Evolutionary conservation across 192 early-diverging fungal species (phyloP).

Genomic region (Coemansia sp.): DNA sequence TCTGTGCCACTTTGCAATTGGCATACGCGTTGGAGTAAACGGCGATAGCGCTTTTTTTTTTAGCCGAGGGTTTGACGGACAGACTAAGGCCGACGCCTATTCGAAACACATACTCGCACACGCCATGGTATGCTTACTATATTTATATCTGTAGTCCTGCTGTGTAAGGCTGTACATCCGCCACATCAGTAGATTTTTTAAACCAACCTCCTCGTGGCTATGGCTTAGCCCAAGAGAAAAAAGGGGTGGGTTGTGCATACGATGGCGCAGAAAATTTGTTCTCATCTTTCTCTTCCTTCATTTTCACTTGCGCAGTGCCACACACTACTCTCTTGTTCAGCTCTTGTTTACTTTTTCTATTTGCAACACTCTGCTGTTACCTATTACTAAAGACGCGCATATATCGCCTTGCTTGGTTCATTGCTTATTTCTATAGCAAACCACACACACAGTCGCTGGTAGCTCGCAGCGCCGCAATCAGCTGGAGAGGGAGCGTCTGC

Average conservation of each 20-base stretch:
- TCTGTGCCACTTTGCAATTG: neutral
- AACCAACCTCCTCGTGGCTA: neutral
- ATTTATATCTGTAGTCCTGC: neutral
- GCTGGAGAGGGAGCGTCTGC: conserved; percentile 21
- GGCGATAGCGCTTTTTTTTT: neutral
- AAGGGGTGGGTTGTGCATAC: neutral
- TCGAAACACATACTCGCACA: neutral
- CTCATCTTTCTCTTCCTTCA: neutral
- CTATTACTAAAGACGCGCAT: neutral
- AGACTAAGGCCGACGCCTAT: neutral
- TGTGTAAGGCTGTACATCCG: neutral
- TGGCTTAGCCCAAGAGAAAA: neutral
- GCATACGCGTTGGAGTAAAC: neutral
- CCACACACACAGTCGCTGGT: too few species aligned
- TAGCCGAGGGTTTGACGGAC: neutral
- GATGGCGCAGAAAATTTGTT: neutral
- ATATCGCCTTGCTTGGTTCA: neutral
- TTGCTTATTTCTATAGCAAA: conserved; percentile 6
- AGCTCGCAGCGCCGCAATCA: conserved; percentile 10
- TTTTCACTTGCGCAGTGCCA: neutral
- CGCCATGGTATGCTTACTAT: neutral
- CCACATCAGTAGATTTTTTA: neutral
- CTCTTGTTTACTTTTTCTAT: neutral
- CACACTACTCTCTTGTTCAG: neutral
- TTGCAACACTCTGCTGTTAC: neutral